phyloP scores from a whole-genome alignment of 2,329 filamentous ascomycete genomes.

The Phaeosphaeria sp. region DNA sequence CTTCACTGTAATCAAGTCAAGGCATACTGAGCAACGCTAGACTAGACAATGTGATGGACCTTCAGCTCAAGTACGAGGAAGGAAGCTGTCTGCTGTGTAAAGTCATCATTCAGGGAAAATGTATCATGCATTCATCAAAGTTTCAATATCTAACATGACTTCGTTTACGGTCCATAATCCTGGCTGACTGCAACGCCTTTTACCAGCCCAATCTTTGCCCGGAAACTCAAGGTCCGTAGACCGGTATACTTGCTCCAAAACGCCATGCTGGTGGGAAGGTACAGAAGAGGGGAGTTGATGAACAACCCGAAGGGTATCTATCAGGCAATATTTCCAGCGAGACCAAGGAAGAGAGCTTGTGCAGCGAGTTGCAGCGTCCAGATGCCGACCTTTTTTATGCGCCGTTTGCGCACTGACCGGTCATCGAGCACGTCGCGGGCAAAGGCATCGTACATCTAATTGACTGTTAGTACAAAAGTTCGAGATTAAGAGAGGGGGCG shows the following conservation, averaged over 20 bases:
- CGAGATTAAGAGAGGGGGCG: background rate
- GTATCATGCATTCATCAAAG: background rate
- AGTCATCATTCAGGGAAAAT: too few relatives aligned
- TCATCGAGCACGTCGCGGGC: conserved; percentile 90
- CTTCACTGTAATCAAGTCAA: too few relatives aligned
- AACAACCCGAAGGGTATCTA: conserved; percentile 6
- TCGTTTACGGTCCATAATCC: background rate
- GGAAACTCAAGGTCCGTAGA: background rate
- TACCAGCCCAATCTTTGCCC: background rate
- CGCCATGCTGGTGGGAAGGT: conserved; percentile 19
- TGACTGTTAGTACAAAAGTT: conserved; percentile 6
- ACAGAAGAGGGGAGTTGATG: conserved; percentile 16
- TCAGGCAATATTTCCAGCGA: conserved; percentile 79
- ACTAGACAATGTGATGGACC: too few relatives aligned
- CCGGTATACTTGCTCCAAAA: conserved; percentile 9
- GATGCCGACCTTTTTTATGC: conserved; percentile 94
- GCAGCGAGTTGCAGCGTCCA: conserved; percentile 94
- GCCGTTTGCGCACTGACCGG: conserved; percentile 81
- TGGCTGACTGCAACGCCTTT: background rate
- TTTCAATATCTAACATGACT: background rate
- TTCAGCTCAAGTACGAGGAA: too few relatives aligned
- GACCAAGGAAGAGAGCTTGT: conserved; percentile 92
- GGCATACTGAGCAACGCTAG: too few relatives aligned
- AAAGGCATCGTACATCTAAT: conserved; percentile 88
- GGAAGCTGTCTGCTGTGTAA: too few relatives aligned